These are phyloP conservation scores for Pelomyxa schiedti DNA, from an alignment of 78 protist genomes.

Conservation along the genomic window DNA sequence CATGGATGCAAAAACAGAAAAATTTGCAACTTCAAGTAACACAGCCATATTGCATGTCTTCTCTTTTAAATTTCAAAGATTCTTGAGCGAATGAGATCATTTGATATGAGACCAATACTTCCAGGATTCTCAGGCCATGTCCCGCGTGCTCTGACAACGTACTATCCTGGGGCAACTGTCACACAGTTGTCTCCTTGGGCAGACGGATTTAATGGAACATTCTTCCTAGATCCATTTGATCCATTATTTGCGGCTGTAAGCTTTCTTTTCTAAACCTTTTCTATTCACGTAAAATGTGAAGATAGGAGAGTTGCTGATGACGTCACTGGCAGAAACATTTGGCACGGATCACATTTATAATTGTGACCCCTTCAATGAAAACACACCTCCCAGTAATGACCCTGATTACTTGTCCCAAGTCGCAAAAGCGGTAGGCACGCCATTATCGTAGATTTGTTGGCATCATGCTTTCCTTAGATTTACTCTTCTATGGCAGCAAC, in stretches of 20 bases:
- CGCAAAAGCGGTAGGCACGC: no score
- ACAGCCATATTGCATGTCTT: no score
- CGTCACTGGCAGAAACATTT: conserved; percentile 5
- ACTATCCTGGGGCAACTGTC: conserved; percentile 41
- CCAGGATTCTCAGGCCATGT: conserved; percentile 79
- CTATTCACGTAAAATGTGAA: no score
- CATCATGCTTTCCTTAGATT: conserved; percentile 7
- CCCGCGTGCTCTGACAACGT: conserved; percentile 33
- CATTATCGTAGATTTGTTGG: no score
- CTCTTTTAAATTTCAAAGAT: no score
- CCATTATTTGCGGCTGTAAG: conserved; percentile 49
- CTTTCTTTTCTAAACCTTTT: no score
- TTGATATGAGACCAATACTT: conserved; percentile 64
- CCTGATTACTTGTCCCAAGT: conserved; percentile 6
- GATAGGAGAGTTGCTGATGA: conserved; percentile 32
- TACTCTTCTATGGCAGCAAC: conserved; percentile 10
- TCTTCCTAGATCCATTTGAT: conserved; percentile 40
- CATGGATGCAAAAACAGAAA: conserved; percentile 22
- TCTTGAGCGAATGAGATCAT: conserved; percentile 37
- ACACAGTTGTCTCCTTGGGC: conserved; percentile 31
- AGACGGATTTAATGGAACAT: conserved; percentile 21
- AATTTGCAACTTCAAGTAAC: conserved; percentile 28
- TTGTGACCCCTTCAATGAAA: conserved; percentile 69
- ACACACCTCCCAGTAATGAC: conserved; percentile 38
- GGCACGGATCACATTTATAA: conserved; percentile 74